Evolutionary conservation across 257 asterid genomes (phyloP).

Genomic region (Nicotiana tomentosiformis): DNA sequence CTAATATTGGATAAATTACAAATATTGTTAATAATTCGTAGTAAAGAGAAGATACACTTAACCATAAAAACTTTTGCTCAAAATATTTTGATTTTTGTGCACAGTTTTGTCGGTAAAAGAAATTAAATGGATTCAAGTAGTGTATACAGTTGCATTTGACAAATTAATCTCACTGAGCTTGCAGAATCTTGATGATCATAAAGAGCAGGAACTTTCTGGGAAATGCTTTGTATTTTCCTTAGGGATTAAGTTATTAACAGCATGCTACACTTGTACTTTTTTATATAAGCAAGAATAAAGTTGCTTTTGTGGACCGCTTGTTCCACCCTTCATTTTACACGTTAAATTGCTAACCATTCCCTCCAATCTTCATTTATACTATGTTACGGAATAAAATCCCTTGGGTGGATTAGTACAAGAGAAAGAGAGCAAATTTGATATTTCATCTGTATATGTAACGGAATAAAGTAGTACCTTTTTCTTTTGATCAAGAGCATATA

Average conservation of each 20-base stretch:
- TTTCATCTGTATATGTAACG: not conserved
- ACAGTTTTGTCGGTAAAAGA: too few relatives aligned
- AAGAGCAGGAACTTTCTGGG: not conserved
- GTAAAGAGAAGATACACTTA: too few relatives aligned
- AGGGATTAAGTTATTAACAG: not conserved
- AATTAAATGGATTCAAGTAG: too few relatives aligned
- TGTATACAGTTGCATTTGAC: not conserved
- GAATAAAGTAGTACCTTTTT: not conserved
- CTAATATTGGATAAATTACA: too few relatives aligned
- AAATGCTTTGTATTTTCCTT: not conserved
- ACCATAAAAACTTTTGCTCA: too few relatives aligned
- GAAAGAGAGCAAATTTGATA: not conserved
- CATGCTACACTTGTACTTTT: not conserved
- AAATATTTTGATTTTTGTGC: too few relatives aligned
- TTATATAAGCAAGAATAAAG: not conserved
- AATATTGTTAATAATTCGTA: too few relatives aligned
- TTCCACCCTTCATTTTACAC: not conserved
- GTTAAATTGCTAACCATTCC: not conserved
- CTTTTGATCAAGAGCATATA: not conserved
- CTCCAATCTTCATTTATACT: not conserved
- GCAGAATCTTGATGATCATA: conserved; percentile 2
- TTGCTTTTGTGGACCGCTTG: not conserved
- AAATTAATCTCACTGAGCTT: not conserved
- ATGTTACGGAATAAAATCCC: not conserved
- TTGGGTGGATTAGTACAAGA: not conserved